These are phyloP conservation scores for Orobanche coerulescens DNA, from an alignment of 257 asterid genomes.

Conservation along the genomic window DNA sequence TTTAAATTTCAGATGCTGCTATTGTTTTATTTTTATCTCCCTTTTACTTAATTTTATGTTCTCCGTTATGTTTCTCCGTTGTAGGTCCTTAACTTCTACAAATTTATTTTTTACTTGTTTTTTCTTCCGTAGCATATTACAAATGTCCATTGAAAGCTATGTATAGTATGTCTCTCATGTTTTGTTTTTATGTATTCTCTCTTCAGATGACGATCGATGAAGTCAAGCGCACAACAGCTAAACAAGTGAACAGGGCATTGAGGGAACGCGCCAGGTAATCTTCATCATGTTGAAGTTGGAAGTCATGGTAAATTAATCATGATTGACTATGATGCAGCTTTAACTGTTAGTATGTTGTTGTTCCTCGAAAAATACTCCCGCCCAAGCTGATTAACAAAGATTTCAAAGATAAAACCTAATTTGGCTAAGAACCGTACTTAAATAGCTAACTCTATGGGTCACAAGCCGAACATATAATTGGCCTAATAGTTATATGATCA, in stretches of 20 bases:
- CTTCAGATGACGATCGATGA: slow-evolving; percentile 85
- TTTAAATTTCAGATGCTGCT: slow-evolving; percentile 9
- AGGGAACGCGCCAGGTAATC: slow-evolving; percentile 76
- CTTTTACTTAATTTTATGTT: background rate
- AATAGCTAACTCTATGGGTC: no score
- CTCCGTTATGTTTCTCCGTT: background rate
- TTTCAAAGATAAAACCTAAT: no score
- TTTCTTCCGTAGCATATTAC: slow-evolving; percentile 3
- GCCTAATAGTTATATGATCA: no score
- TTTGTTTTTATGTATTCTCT: slow-evolving; percentile 18
- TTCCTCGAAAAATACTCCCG: no score
- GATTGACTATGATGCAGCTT: slow-evolving; percentile 8
- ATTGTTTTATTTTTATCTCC: background rate
- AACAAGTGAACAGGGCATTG: slow-evolving; percentile 76
- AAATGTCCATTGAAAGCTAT: background rate
- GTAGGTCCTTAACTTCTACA: background rate
- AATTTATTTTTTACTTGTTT: background rate
- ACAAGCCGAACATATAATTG: no score
- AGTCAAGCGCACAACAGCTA: slow-evolving; percentile 89
- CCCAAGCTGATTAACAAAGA: no score
- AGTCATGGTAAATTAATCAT: slow-evolving; percentile 4
- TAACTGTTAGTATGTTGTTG: slow-evolving; percentile 15
- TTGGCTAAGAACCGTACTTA: no score
- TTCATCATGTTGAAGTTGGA: slow-evolving; percentile 13
- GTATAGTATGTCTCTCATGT: slow-evolving; percentile 2